Evolutionary conservation across 805 yeast species (phyloP).

Genomic region (Yarrowia bubula): DNA sequence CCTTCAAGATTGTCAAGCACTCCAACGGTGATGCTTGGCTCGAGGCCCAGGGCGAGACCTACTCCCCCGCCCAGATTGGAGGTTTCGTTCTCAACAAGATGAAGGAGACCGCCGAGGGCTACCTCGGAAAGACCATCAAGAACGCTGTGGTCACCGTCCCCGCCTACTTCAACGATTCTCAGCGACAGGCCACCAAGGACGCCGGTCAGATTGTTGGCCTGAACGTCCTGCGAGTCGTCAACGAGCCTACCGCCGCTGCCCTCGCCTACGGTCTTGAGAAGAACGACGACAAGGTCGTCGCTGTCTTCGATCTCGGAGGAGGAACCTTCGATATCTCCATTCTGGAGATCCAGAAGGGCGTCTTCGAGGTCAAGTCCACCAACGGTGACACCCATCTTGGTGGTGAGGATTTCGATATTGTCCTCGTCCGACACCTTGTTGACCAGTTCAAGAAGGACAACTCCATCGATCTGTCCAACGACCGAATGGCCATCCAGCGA

Average conservation of each 20-base stretch:
- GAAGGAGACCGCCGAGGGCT: conserved; percentile 97
- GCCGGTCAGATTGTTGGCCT: conserved; percentile 97
- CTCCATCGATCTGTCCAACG: conserved; percentile 62
- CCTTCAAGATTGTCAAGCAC: conserved; percentile 88
- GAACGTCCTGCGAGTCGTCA: conserved; percentile 83
- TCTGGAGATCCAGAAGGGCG: conserved; percentile 96
- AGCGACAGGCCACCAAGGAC: conserved; percentile 92
- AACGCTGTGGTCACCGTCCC: conserved; percentile 92
- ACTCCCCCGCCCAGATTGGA: conserved; percentile 95
- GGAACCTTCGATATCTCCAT: conserved; percentile 98
- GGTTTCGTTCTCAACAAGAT: conserved; percentile 91
- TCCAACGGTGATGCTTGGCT: conserved; percentile 95
- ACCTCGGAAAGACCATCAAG: conserved; percentile 80
- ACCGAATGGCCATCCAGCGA: conserved; percentile 79
- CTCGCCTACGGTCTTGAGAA: conserved; percentile 92
- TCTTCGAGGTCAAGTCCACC: conserved; percentile 94
- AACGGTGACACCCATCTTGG: conserved; percentile 94
- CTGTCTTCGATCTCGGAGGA: conserved; percentile 97
- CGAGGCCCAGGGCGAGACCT: conserved; percentile 79
- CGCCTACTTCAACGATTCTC: conserved; percentile 87
- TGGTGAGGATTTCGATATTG: conserved; percentile 90
- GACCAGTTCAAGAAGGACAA: conserved; percentile 72
- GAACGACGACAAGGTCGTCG: conserved; percentile 78
- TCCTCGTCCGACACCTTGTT: conserved; percentile 79
- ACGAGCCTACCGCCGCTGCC: conserved; percentile 93